These are phyloP conservation scores for Rhizophagus clarus DNA, from an alignment of 192 early-diverging fungal species.

Conservation along the genomic window DNA sequence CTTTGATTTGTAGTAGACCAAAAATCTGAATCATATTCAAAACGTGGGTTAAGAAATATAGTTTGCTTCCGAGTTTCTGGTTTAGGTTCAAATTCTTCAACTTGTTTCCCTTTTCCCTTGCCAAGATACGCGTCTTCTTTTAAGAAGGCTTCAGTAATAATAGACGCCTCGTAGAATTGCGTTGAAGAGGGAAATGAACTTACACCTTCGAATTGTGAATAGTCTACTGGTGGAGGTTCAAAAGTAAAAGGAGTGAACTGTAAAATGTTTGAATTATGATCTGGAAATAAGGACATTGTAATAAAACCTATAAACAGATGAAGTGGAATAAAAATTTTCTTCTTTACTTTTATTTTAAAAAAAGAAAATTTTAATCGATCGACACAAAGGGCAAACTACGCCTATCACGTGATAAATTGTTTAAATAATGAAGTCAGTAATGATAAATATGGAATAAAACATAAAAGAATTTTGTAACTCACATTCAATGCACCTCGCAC, in stretches of 20 bases:
- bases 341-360: too few relatives aligned
- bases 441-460: too few relatives aligned
- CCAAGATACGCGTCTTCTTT: not conserved
- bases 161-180: not conserved
- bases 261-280: not conserved
- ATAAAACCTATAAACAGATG: not conserved
- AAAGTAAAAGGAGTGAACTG: not conserved
- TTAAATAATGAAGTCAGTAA: too few relatives aligned
- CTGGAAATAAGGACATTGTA: not conserved
- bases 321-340: too few relatives aligned
- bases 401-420: too few relatives aligned
- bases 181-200: not conserved
- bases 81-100: not conserved
- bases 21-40: not conserved
- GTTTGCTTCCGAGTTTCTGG: not conserved
- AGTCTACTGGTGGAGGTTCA: not conserved
- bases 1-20: constrained; percentile 3
- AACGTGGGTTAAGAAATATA: constrained; percentile 1
- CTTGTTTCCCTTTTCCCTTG: not conserved
- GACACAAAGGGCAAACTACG: too few relatives aligned
- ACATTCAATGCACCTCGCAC: too few relatives aligned
- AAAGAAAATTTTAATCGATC: too few relatives aligned
- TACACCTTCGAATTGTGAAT: not conserved
- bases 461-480: too few relatives aligned
- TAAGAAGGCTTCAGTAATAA: not conserved